phyloP scores from a whole-genome alignment of 177 flowering plant genomes.

The Vitis hybrid region DNA sequence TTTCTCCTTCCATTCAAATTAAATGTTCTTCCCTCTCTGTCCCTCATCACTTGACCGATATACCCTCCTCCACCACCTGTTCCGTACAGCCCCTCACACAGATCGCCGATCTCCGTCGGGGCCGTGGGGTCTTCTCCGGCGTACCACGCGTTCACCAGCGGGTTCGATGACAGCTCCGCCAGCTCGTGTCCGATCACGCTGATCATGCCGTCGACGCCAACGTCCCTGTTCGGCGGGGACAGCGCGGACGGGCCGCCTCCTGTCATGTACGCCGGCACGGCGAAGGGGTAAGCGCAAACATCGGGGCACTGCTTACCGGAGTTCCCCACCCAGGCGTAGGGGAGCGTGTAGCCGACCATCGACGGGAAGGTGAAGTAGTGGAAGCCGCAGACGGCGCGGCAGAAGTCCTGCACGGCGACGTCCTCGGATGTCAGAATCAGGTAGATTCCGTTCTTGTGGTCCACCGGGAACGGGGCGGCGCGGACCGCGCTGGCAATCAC shows the following conservation, averaged over 20 bases:
- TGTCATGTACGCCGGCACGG: constrained; percentile 72
- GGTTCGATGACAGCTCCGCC: constrained; percentile 72
- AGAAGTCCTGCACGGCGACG: constrained; percentile 77
- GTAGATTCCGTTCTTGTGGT: constrained; percentile 78
- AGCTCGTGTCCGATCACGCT: constrained; percentile 79
- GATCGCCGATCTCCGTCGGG: constrained; percentile 78
- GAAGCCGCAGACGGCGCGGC: constrained; percentile 90
- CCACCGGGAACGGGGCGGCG: constrained; percentile 58
- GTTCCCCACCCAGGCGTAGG: constrained; percentile 95
- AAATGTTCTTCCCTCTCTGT: constrained; percentile 36
- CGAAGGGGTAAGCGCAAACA: constrained; percentile 90
- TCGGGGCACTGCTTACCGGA: constrained; percentile 86
- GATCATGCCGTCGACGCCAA: constrained; percentile 72
- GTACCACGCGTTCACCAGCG: constrained; percentile 80
- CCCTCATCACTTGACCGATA: constrained; percentile 59
- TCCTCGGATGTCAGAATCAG: constrained; percentile 67
- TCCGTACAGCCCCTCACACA: constrained; percentile 81
- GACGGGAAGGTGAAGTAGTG: constrained; percentile 96
- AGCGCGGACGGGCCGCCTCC: constrained; percentile 44
- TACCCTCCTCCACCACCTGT: constrained; percentile 84
- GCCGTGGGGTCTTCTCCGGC: constrained; percentile 86
- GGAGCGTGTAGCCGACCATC: constrained; percentile 79
- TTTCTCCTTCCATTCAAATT: constrained; percentile 41
- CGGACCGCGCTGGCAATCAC: constrained; percentile 61
- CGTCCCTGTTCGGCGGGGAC: constrained; percentile 62